These are phyloP conservation scores for Eremothecium sinecaudum DNA, from an alignment of 1,139 yeast species.

Conservation along the genomic window DNA sequence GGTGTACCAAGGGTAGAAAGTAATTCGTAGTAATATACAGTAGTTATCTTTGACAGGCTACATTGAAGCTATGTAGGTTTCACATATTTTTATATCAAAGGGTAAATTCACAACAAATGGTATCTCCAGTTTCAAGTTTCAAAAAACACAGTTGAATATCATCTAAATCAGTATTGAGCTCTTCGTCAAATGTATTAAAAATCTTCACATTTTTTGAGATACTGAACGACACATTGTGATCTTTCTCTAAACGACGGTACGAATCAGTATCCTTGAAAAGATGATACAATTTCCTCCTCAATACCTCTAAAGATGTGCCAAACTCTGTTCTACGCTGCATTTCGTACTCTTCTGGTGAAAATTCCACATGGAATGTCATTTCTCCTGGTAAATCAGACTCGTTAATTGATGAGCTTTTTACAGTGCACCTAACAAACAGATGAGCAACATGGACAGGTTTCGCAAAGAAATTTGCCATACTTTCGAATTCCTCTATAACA, in stretches of 20 bases:
- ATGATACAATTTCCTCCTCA: conserved; percentile 44
- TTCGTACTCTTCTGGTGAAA: conserved; percentile 68
- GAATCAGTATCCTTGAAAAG: conserved; percentile 47
- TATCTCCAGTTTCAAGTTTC: conserved; percentile 60
- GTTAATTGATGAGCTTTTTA: conserved; percentile 23
- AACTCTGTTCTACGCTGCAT: conserved; percentile 48
- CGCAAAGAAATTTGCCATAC: conserved; percentile 56
- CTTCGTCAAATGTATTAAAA: conserved; percentile 28
- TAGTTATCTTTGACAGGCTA: too few relatives aligned
- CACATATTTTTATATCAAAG: conserved; percentile 19
- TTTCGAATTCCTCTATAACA: conserved; percentile 38
- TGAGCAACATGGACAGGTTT: conserved; percentile 75
- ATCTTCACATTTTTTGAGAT: conserved; percentile 31
- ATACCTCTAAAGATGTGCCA: conserved; percentile 58
- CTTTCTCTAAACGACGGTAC: conserved; percentile 24
- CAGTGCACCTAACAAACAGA: conserved; percentile 46
- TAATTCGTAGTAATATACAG: conserved; percentile 3
- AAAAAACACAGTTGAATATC: conserved; percentile 49
- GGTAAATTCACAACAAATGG: conserved; percentile 38
- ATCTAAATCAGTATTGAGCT: conserved; percentile 31
- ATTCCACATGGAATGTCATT: conserved; percentile 55
- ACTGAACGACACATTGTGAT: conserved; percentile 19
- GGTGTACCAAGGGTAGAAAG: conserved; percentile 32
- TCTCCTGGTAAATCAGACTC: conserved; percentile 34
- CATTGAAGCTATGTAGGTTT: too few relatives aligned